A percentile compares a stretch with the other conserved stretches of the same genome.
phyloP scores from a whole-genome alignment of 2,329 filamentous ascomycete genomes.

The Exophiala sideris region DNA sequence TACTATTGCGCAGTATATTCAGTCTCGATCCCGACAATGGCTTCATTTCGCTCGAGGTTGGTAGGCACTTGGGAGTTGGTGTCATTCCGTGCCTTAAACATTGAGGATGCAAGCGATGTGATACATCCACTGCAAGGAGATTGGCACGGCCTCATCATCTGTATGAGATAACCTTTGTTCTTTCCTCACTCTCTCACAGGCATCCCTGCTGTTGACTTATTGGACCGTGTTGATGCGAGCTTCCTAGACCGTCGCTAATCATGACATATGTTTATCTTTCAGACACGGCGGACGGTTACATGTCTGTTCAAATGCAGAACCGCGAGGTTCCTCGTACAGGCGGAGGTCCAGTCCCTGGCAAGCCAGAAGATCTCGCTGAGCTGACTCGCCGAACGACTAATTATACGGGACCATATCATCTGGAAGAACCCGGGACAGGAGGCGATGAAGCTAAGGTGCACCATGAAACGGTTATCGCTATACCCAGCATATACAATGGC shows the following conservation, averaged over 20 bases:
- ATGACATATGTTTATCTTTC: too few species aligned
- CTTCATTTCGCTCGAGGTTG: neutral
- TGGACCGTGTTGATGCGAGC: neutral
- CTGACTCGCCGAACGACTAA: neutral
- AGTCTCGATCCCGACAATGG: neutral
- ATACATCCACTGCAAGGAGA: neutral
- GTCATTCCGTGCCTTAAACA: neutral
- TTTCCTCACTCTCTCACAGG: neutral
- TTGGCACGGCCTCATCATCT: neutral
- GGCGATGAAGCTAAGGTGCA: neutral
- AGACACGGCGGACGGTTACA: constrained; percentile 4
- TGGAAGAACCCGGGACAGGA: neutral
- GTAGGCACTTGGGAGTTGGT: neutral
- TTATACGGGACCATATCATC: neutral
- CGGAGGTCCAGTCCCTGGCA: neutral
- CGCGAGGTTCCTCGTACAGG: neutral
- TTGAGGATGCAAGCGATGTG: neutral
- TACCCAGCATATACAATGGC: neutral
- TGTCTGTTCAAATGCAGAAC: constrained; percentile 1
- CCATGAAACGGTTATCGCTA: neutral
- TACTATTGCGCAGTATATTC: too few species aligned
- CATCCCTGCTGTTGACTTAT: neutral
- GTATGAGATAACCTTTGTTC: neutral
- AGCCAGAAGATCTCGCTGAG: neutral
- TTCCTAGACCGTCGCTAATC: neutral